Conservation (phyloP, 441 rosid species). For the Gossypium schwendimanii region DNA sequence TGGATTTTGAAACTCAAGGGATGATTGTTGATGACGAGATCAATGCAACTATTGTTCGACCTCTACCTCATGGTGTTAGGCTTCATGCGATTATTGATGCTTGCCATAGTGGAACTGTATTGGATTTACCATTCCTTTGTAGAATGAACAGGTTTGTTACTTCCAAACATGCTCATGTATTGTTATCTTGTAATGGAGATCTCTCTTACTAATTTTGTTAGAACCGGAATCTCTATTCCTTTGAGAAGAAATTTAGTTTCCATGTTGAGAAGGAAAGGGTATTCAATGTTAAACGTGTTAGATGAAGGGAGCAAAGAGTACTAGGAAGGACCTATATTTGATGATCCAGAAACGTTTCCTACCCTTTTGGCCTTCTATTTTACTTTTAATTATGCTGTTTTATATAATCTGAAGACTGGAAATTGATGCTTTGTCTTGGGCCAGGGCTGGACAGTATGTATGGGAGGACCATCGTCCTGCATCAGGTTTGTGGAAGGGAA, state of each 20-base stretch:
- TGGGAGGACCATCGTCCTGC: conserved; percentile 97
- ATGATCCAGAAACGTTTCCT: neutral
- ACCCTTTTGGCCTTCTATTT: neutral
- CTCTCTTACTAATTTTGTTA: neutral
- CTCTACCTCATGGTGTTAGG: conserved; percentile 62
- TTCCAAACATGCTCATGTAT: neutral
- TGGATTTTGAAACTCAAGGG: conserved; percentile 86
- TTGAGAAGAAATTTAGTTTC: neutral
- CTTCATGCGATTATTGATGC: conserved; percentile 81
- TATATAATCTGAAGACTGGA: neutral
- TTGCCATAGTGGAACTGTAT: conserved; percentile 82
- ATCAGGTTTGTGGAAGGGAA: conserved; percentile 80
- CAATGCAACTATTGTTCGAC: conserved; percentile 59
- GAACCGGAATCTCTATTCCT: neutral
- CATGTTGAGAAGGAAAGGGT: neutral
- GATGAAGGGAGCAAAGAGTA: neutral
- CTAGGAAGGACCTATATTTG: conserved; percentile 2
- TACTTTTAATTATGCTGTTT: neutral
- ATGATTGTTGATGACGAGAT: conserved; percentile 90
- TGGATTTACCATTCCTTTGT: conserved; percentile 71
- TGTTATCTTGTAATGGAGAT: neutral
- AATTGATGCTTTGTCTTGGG: conserved; percentile 9
- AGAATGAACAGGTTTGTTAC: conserved; percentile 61
- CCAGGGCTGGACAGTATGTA: conserved; percentile 56
- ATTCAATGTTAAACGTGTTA: neutral